Conservation (phyloP, 345 rosid species). For the Eucalyptus regnans region DNA sequence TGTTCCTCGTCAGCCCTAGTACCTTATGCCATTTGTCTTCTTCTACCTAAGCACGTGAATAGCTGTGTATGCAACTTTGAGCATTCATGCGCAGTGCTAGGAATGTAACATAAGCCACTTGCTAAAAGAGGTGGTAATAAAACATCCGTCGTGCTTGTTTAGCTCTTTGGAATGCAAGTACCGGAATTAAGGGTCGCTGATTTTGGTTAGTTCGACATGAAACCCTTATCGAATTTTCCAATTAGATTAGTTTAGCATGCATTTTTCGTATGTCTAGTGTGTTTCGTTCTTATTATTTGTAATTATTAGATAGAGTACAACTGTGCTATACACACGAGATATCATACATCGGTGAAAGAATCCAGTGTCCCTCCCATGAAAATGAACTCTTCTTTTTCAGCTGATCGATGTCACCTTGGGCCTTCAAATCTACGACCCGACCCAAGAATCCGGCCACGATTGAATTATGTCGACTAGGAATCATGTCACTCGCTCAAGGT, state of each 20-base stretch:
- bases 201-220: neutral
- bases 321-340: neutral
- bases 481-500: neutral
- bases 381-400: neutral
- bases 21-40: neutral
- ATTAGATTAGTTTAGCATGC: neutral
- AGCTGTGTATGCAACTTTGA: too few species aligned
- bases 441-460: neutral
- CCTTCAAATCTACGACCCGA: neutral
- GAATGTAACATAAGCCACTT: too few species aligned
- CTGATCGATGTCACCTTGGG: neutral
- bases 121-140: too few species aligned
- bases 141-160: too few species aligned
- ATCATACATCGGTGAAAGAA: neutral
- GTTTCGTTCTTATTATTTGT: neutral
- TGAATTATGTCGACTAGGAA: neutral
- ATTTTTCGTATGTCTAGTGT: neutral
- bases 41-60: too few species aligned
- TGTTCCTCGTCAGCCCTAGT: constrained; percentile 29
- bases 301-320: neutral
- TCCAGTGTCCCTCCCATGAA: neutral
- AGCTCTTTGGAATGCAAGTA: too few species aligned
- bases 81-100: too few species aligned
- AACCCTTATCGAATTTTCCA: neutral
- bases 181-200: neutral